Evolutionary conservation across 495 filamentous ascomycete species (phyloP).

Genomic region (Acidiella bohemica): DNA sequence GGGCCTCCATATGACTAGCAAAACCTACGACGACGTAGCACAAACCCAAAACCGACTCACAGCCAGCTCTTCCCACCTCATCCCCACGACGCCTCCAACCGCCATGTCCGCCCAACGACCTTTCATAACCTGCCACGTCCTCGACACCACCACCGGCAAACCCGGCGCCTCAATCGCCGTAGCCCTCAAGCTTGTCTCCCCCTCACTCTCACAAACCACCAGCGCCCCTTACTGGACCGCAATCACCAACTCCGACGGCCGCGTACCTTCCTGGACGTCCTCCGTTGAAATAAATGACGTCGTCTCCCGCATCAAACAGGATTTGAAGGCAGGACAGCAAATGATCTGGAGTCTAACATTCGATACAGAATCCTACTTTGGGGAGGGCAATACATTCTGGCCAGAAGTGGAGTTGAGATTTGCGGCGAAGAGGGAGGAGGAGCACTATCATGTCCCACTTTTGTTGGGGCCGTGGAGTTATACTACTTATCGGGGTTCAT

Average conservation of each 20-base stretch:
- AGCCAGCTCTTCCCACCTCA: no score
- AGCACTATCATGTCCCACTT: conserved; percentile 86
- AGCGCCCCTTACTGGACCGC: conserved; percentile 53
- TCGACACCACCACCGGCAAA: conserved; percentile 52
- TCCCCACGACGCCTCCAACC: no score
- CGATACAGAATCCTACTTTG: conserved; percentile 65
- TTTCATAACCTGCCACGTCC: conserved; percentile 60
- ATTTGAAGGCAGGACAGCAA: conserved; percentile 29
- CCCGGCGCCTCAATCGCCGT: conserved; percentile 46
- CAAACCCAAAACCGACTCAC: no score
- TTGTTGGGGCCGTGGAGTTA: conserved; percentile 83
- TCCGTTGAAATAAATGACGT: conserved; percentile 26
- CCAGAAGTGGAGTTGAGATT: conserved; percentile 84
- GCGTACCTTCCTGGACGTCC: conserved; percentile 65
- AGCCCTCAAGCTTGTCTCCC: conserved; percentile 38
- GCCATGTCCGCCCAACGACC: conserved; percentile 13
- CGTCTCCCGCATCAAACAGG: conserved; percentile 28
- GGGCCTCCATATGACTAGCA: no score
- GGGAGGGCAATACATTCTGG: conserved; percentile 66
- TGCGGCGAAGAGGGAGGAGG: conserved; percentile 37
- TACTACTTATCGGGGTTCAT: conserved; percentile 72
- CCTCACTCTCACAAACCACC: conserved; percentile 23
- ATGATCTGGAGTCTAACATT: conserved; percentile 63
- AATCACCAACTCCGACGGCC: conserved; percentile 72
- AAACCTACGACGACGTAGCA: no score